Evolutionary conservation across 1,139 yeast genomes (phyloP), one percentile per base, ranked within the genome.

Genomic region (Nadsonia commutata): DNA sequence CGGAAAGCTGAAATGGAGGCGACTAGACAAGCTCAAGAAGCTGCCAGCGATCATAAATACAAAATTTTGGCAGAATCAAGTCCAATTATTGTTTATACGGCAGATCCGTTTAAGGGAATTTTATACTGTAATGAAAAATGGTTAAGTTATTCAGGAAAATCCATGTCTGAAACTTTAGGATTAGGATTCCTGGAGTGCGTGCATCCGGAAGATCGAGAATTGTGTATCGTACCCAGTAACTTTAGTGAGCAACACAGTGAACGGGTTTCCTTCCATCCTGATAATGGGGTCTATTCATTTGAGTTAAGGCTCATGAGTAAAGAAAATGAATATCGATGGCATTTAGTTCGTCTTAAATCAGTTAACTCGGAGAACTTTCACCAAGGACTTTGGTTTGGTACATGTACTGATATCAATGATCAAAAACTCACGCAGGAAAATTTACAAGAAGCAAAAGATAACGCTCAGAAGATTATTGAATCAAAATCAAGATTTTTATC

Each of bases 401-500:
- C 63, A 9, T 55, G 60, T 40, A 59, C 63, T 3, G 62, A 59
- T 45, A 59, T 59, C 36, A 55, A 59, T 38, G 61, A 57, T 43
- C 62, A 58, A 44, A 57, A 58, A 47, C 46, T 54, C 38, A 60
- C 68, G 71, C 59, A 80, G 80, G 59, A 60, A 45, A 61, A 85
- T 58, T 66, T 86, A 44, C 94, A 85, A 58, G 85, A 83, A 3
- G 88, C 93, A 11, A 85, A 85, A 54, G 76, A 83, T 40, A 85
- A 83, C 56, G 95, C 95, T 0, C 95, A 85, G 63, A 74, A 83
- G 37, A 94, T 95, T 1, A 84, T 83, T 62, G 95, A 85, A 56
- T 90, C 94, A 16, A 85, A 85, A 56, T 81, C 95, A 0, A 86
- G 84, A 8, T 85, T 85, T 58, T 80, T 85, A 56, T 94, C 95